Base-by-base conservation (phyloP, 2,329 filamentous ascomycete species). In the Sporothrix brunneoviolacea region DNA sequence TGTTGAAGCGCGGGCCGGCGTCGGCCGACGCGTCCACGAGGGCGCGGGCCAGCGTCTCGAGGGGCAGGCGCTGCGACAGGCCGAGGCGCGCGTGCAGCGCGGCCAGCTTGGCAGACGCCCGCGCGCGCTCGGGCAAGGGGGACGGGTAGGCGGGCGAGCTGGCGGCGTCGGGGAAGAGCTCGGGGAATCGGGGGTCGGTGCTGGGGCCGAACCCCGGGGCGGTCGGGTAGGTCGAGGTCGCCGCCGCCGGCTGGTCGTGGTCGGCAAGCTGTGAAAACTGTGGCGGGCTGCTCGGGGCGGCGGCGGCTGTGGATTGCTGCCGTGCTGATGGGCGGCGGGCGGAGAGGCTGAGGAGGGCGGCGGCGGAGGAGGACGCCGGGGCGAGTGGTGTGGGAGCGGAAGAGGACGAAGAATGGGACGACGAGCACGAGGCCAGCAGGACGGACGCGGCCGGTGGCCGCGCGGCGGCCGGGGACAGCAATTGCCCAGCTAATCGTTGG, bases 71-170 rank as follows among this genome's bases (percentile, higher is more conserved):
- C 55, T 80, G 77, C 21, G 91, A 84, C 51, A 98, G 82, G 36
- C 82, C 82, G 55, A 98, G 80, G 67, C 93, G 87, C 60, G 91
- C 88, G 68, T 96, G 91, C 40, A 98, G 81, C 57, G 93, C 91
- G 57, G 90, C 83, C 60, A 98, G 85, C 73, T 96, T 97, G 55
- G 90, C 84, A 41, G 91, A 97, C 58, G 74, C 68, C 54, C 75
- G 70, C 38, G 89, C 86, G 58, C 76, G 76, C 60, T 78, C 71
- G 58, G 83, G 81, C 49, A 79, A 79, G 58, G 89, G 88, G 61
- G 88, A 91, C 48, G 88, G 86, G 57, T 84, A 74, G 55, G 53
- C 39, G 18, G 54, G 40, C 22, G 50, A 45, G 4, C 18, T 58
- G 24, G 58, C 57, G 24, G 54, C 54, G 4, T 69, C 66, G 50